These are phyloP conservation scores for Naganishia liquefaciens DNA, from an alignment of 1,284 basidiomycete species.

Conservation along the genomic window DNA sequence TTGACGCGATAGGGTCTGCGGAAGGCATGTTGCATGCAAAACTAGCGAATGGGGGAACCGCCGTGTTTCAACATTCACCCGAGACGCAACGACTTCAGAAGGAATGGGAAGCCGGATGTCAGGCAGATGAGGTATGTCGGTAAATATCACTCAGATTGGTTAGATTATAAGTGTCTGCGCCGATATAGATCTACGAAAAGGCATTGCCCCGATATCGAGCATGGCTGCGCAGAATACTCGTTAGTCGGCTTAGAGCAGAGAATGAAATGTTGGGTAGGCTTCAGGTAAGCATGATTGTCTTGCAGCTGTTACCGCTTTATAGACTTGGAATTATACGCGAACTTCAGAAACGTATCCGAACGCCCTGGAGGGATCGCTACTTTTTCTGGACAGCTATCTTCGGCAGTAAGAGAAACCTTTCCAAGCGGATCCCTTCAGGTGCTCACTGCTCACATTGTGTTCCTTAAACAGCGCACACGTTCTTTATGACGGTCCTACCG, in stretches of 20 bases:
- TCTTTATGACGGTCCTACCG: slow-evolving; percentile 89
- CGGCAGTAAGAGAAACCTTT: slow-evolving; percentile 58
- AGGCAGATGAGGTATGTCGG: slow-evolving; percentile 43
- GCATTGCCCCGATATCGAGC: slow-evolving; percentile 70
- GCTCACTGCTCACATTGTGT: background rate
- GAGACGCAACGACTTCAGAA: slow-evolving; percentile 33
- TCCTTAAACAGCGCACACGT: slow-evolving; percentile 67
- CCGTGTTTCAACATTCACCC: slow-evolving; percentile 38
- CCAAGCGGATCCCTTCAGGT: background rate
- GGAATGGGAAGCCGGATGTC: slow-evolving; percentile 50
- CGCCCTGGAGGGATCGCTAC: slow-evolving; percentile 74
- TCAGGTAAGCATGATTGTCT: slow-evolving; percentile 60
- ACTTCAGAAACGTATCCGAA: slow-evolving; percentile 62
- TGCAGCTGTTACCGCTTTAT: no score
- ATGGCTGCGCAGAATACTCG: slow-evolving; percentile 62
- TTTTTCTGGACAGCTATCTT: slow-evolving; percentile 88
- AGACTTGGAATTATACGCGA: background rate
- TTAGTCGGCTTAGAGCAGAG: slow-evolving; percentile 65
- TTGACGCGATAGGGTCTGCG: background rate
- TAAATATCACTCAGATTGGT: background rate
- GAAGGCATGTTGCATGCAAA: background rate
- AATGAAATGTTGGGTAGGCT: slow-evolving; percentile 66
- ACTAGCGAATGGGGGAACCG: slow-evolving; percentile 27
- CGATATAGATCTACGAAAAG: slow-evolving; percentile 64
- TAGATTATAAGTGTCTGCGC: slow-evolving; percentile 13